Conservation (phyloP, 306 rosid species). For the Sphenostylis stenocarpa region DNA sequence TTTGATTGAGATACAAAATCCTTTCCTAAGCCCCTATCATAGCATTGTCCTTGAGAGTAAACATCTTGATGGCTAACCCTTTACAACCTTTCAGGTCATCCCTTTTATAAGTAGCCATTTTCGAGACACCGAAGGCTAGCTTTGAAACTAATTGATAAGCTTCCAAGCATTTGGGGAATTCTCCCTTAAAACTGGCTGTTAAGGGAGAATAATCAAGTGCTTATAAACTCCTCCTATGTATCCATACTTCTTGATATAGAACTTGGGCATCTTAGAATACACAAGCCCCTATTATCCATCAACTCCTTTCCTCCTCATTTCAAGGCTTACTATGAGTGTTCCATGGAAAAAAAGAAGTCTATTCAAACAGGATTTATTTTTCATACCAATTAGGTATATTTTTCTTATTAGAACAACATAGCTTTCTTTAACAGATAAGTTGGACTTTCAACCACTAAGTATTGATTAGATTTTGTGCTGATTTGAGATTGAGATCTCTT, state of each 20-base stretch:
- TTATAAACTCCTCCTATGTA: too few relatives aligned
- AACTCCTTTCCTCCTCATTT: background rate
- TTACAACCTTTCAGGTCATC: background rate
- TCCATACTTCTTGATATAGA: too few relatives aligned
- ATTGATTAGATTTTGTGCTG: background rate
- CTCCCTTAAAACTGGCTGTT: background rate
- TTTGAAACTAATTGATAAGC: background rate
- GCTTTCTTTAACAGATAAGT: background rate
- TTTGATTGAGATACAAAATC: slow-evolving; percentile 11
- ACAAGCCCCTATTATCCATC: background rate
- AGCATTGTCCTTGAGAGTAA: background rate
- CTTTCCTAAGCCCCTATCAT: background rate
- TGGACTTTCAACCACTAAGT: background rate
- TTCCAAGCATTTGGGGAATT: background rate
- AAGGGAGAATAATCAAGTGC: background rate
- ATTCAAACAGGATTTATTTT: background rate
- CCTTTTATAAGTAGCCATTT: background rate
- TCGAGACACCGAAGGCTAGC: background rate
- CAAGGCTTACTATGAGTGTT: background rate
- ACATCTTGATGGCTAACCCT: background rate
- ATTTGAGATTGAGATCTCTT: background rate
- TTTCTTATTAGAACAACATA: background rate
- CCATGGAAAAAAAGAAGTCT: background rate
- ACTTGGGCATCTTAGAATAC: background rate
- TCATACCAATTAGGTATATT: background rate